These are phyloP conservation scores for Pneumocystis jirovecii DNA, from an alignment of 1,139 yeast species.

Conservation along the genomic window DNA sequence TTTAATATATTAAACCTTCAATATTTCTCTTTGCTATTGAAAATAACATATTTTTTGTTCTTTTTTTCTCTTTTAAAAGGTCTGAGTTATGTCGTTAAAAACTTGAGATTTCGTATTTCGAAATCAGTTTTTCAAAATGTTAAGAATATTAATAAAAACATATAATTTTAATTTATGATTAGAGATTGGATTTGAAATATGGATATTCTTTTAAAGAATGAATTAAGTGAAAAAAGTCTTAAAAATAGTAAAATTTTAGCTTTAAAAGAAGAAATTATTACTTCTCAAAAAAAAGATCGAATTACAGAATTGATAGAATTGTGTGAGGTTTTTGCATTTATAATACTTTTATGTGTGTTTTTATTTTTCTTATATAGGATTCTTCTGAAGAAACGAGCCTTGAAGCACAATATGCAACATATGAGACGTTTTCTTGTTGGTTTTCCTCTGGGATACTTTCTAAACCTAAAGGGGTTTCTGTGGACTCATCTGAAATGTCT, in stretches of 20 bases:
- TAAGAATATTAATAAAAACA: too few relatives aligned
- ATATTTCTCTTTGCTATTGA: background rate
- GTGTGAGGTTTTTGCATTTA: constrained; percentile 22
- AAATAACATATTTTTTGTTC: background rate
- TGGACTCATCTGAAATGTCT: constrained; percentile 23
- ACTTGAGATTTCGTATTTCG: background rate
- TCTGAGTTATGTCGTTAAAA: background rate
- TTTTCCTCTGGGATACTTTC: constrained; percentile 54
- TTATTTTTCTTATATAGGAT: constrained; percentile 32
- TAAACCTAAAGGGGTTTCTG: constrained; percentile 36
- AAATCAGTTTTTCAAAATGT: background rate
- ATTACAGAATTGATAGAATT: constrained; percentile 34
- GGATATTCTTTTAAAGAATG: background rate
- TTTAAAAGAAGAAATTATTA: constrained; percentile 26
- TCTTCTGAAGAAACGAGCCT: constrained; percentile 31
- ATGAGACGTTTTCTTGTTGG: constrained; percentile 23
- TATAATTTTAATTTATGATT: too few relatives aligned
- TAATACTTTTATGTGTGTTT: constrained; percentile 43
- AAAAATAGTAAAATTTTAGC: constrained; percentile 22
- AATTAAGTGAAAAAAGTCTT: background rate
- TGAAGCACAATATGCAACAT: constrained; percentile 21
- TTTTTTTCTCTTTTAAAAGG: background rate
- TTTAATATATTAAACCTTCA: background rate
- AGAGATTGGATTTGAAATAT: background rate
- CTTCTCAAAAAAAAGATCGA: constrained; percentile 38